Evolutionary conservation across 1,284 basidiomycete species (phyloP).

Genomic region (Papiliotrema flavescens): DNA sequence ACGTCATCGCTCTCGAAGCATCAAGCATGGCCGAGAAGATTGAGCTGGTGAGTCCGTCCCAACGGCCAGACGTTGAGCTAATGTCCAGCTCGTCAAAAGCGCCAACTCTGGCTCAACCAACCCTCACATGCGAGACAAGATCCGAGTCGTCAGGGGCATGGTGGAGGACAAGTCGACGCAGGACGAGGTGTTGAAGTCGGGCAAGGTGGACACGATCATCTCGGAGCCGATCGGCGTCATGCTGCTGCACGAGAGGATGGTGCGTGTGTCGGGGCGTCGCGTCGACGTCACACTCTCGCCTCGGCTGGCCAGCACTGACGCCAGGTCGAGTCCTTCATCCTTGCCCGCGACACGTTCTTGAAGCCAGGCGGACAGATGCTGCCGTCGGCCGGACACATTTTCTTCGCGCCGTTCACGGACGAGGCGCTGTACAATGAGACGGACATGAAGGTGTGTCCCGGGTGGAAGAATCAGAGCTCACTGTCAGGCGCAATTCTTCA

Average conservation of each 20-base stretch:
- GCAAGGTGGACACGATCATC: slow-evolving; percentile 54
- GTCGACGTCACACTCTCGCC: too few species aligned
- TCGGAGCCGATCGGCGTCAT: slow-evolving; percentile 55
- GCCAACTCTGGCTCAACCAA: slow-evolving; percentile 41
- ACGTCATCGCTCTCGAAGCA: slow-evolving; percentile 54
- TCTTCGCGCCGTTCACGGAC: slow-evolving; percentile 53
- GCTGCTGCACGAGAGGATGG: slow-evolving; percentile 55
- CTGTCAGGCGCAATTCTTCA: slow-evolving; percentile 47
- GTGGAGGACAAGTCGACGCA: slow-evolving; percentile 43
- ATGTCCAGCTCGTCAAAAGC: slow-evolving; percentile 40
- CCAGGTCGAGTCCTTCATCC: slow-evolving; percentile 51
- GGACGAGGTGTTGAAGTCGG: slow-evolving; percentile 33
- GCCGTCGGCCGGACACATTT: slow-evolving; percentile 51
- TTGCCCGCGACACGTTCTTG: slow-evolving; percentile 51
- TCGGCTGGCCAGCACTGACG: too few species aligned
- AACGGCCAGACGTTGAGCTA: background rate
- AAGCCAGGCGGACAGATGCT: slow-evolving; percentile 52
- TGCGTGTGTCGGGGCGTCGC: slow-evolving; percentile 18
- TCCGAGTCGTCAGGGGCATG: slow-evolving; percentile 44
- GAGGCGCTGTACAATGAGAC: slow-evolving; percentile 52
- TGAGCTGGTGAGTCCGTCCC: slow-evolving; percentile 31
- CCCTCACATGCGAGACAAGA: slow-evolving; percentile 34
- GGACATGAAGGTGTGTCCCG: slow-evolving; percentile 46
- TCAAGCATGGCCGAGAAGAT: slow-evolving; percentile 53
- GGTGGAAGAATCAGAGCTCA: background rate